Percentiles rank a stretch among this genome's conserved stretches.
phyloP scores from a whole-genome alignment of 2,329 filamentous ascomycete species.

The Diaporthe sp. region DNA sequence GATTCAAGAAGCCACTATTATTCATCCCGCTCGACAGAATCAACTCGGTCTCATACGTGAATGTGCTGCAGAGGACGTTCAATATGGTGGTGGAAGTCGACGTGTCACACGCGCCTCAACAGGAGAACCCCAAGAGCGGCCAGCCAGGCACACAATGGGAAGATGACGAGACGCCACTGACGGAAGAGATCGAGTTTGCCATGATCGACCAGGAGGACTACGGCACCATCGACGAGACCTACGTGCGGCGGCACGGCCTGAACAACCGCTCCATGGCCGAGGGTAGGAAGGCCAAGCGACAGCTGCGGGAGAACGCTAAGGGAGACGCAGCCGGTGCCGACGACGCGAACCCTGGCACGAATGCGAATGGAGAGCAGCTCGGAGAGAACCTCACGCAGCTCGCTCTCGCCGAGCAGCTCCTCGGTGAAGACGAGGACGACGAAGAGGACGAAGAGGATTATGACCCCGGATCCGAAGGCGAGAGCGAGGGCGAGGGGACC shows the following conservation, averaged over 20 bases:
- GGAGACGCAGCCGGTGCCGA: constrained; percentile 51
- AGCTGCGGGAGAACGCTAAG: constrained; percentile 71
- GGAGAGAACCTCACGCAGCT: constrained; percentile 59
- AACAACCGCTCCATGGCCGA: constrained; percentile 79
- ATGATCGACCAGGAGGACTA: constrained; percentile 81
- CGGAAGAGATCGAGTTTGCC: constrained; percentile 74
- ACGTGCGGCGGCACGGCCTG: constrained; percentile 70
- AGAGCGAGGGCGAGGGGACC: constrained; percentile 68
- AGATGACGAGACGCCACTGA: constrained; percentile 50
- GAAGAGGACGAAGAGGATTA: constrained; percentile 75
- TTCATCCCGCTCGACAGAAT: constrained; percentile 74
- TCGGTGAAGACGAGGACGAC: constrained; percentile 73
- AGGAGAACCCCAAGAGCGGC: constrained; percentile 1
- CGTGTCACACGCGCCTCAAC: constrained; percentile 41
- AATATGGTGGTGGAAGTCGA: constrained; percentile 75
- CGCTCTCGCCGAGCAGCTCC: constrained; percentile 63
- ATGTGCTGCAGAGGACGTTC: constrained; percentile 76
- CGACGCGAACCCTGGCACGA: constrained; percentile 46
- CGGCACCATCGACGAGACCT: constrained; percentile 71
- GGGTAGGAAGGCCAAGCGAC: constrained; percentile 73
- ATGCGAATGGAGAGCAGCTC: constrained; percentile 53
- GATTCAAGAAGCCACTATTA: constrained; percentile 76
- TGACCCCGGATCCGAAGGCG: constrained; percentile 71
- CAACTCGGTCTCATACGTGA: constrained; percentile 75
- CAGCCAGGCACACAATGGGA: constrained; percentile 38